Percentiles rank a stretch among this genome's conserved stretches.
phyloP scores from a whole-genome alignment of 192 early-diverging fungal genomes.

The Lobosporangium transversale region DNA sequence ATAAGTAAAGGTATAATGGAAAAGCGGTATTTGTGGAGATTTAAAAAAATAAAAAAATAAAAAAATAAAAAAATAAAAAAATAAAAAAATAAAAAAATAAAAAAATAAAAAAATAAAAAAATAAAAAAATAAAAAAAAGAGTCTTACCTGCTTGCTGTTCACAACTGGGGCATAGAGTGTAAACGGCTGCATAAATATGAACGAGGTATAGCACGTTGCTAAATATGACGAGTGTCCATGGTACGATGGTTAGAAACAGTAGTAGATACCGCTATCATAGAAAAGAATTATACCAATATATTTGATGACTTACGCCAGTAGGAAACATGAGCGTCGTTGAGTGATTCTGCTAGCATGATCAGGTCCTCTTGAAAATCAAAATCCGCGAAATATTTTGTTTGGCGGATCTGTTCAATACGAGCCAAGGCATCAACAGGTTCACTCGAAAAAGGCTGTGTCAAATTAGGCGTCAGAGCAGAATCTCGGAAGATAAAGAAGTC shows the following conservation, averaged over 20 bases:
- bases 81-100: no score
- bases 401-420: conserved; percentile 6
- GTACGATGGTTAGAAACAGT: no score
- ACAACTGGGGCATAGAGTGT: conserved; percentile 19
- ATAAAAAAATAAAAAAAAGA: neutral
- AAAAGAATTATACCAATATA: no score
- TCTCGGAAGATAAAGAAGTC: conserved; percentile 30
- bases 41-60: no score
- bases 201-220: conserved; percentile 7
- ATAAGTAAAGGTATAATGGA: no score
- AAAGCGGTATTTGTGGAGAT: no score
- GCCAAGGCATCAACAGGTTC: conserved; percentile 14
- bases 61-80: no score
- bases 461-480: conserved; percentile 2
- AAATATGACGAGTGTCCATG: no score
- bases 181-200: neutral
- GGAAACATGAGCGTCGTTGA: conserved; percentile 24
- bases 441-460: conserved; percentile 7
- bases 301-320: conserved; percentile 30
- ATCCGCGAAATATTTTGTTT: conserved; percentile 1
- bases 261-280: no score
- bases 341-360: neutral
- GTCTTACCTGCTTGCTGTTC: conserved; percentile 16
- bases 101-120: neutral
- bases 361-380: conserved; percentile 20